Evolutionary conservation across 116 monocot genomes (phyloP).

Genomic region (Posidonia oceanica): DNA sequence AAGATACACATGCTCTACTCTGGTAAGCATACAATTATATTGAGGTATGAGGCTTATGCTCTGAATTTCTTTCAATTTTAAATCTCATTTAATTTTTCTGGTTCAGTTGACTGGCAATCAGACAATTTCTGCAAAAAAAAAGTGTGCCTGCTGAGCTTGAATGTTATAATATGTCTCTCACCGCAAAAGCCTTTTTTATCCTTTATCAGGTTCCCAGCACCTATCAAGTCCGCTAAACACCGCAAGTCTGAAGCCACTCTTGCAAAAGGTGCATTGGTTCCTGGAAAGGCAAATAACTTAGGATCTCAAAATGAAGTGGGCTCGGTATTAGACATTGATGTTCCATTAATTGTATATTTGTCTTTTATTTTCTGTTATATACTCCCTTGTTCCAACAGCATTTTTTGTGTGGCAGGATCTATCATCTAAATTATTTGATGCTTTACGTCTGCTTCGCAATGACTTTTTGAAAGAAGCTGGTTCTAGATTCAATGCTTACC

Average conservation of each 20-base stretch:
- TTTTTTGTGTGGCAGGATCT: slow-evolving; percentile 15
- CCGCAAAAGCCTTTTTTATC: not conserved
- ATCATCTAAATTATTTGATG: slow-evolving; percentile 47
- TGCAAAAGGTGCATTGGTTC: slow-evolving; percentile 38
- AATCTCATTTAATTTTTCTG: not conserved
- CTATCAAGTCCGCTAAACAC: slow-evolving; percentile 30
- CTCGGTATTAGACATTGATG: slow-evolving; percentile 19
- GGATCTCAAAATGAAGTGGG: slow-evolving; percentile 40
- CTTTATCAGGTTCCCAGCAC: slow-evolving; percentile 50
- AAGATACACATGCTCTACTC: slow-evolving; percentile 37
- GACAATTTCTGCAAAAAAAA: not conserved
- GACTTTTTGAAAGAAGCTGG: slow-evolving; percentile 56
- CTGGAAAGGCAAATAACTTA: slow-evolving; percentile 13
- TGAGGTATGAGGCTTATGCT: slow-evolving; percentile 37
- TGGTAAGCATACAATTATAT: slow-evolving; percentile 32
- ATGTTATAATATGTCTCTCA: not conserved
- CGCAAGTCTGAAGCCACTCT: slow-evolving; percentile 27
- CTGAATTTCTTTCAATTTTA: not conserved
- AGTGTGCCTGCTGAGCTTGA: not conserved
- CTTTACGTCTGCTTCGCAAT: slow-evolving; percentile 46
- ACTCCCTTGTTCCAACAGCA: not conserved
- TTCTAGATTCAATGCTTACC: slow-evolving; percentile 52
- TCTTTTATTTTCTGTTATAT: not conserved
- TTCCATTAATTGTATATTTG: not conserved
- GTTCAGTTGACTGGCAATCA: not conserved